Evolutionary conservation across 352 stramenopile species (phyloP).

Genomic region (Globisporangium orthogonon): DNA sequence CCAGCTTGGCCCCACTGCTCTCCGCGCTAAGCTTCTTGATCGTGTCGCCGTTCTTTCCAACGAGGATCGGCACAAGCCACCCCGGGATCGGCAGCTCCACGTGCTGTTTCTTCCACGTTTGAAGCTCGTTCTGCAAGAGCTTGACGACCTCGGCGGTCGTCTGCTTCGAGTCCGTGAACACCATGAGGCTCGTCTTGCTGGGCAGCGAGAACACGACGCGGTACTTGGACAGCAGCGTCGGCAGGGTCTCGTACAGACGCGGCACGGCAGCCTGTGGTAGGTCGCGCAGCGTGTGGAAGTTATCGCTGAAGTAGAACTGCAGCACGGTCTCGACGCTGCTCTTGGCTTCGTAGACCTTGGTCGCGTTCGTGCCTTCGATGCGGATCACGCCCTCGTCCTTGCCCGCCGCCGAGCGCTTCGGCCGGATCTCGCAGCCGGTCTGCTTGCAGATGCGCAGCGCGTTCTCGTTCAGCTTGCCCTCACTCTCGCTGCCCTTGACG

Average conservation of each 20-base stretch:
- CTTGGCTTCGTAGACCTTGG: conserved; percentile 72
- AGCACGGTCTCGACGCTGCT: conserved; percentile 63
- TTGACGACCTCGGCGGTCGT: conserved; percentile 35
- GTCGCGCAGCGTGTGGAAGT: conserved; percentile 38
- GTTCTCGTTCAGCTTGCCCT: conserved; percentile 63
- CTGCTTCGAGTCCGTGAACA: conserved; percentile 64
- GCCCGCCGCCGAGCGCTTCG: conserved; percentile 29
- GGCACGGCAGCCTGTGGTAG: conserved; percentile 42
- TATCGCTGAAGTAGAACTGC: conserved; percentile 72
- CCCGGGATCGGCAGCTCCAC: conserved; percentile 48
- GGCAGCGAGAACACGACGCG: conserved; percentile 56
- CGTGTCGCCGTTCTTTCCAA: conserved; percentile 71
- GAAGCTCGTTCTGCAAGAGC: conserved; percentile 37
- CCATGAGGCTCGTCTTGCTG: conserved; percentile 44
- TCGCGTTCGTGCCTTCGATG: conserved; percentile 55
- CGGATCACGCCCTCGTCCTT: conserved; percentile 37
- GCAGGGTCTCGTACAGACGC: conserved; percentile 57
- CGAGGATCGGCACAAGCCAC: conserved; percentile 62
- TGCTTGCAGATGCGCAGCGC: conserved; percentile 66
- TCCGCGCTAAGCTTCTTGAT: conserved; percentile 69
- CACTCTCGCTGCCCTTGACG: conserved; percentile 24
- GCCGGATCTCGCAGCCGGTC: conserved; percentile 66
- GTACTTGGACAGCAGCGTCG: conserved; percentile 40
- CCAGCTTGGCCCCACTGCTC: conserved; percentile 44
- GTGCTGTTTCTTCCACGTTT: conserved; percentile 62